Base-by-base conservation (phyloP, 2,329 filamentous ascomycete genomes). In the Fusarium brevicatenulatum region DNA sequence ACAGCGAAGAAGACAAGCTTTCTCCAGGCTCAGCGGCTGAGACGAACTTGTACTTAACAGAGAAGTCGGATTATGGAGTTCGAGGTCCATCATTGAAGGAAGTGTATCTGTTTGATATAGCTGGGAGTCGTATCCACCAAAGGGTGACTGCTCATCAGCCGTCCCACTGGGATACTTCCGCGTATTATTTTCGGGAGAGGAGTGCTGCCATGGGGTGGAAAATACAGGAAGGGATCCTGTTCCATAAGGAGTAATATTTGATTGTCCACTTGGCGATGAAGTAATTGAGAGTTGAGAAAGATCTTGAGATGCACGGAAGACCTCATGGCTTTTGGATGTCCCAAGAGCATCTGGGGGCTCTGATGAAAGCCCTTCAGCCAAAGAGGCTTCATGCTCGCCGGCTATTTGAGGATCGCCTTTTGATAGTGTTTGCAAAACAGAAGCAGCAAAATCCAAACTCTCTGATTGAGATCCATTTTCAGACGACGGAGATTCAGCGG, bases 191-290 rank as follows among this genome's bases (percentile, higher is more conserved):
- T 12, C 13, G 1, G 28, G 46, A 32, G 28, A 49, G 0, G 46
- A 12, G 21, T 32, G 21, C 13, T n/a, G 28, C 28, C 46, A 32
- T 18, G n/a, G 46, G 0, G 28, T 11, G 6, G 46, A n/a, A 0
- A 32, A n/a, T 0, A 4, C 28, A 12, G 28, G 13, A 4, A 32
- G 0, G 0, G 19, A 6, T 5, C 7, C 2, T 0, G 9, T 0
- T 6, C 7, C 28, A 16, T 30, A n/a, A 4, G 13, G 5, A 32
- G 15, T 0, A 12, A 7, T 0, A 9, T 5, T 18, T 12, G 28
- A 0, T 8, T 16, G 28, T 9, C 1, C 10, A 7, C 19, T 49
- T 1, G 28, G 28, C 0, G 46, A 49, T 18, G 21, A n/a, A 32
- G 7, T 16, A 4, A 47, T 13, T 8, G 25, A 30, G 2, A n/a